Evolutionary conservation across 306 rosid species (phyloP).

Genomic region (Canavalia gladiata): DNA sequence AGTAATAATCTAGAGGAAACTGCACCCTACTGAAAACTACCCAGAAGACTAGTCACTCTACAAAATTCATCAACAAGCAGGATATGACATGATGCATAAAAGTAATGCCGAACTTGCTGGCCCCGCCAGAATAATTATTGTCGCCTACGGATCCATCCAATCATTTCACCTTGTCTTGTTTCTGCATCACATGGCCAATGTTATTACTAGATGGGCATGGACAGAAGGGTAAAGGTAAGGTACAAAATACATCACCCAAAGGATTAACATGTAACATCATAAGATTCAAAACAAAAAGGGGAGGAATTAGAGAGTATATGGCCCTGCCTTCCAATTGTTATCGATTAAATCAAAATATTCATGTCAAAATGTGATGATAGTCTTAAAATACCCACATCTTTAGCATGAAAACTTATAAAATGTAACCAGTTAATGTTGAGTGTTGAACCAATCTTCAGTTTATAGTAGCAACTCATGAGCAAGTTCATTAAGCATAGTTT

Average conservation of each 20-base stretch:
- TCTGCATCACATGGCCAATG: conserved; percentile 63
- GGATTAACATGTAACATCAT: background rate
- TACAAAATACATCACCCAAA: background rate
- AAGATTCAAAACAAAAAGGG: too few species aligned
- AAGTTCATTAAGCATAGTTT: background rate
- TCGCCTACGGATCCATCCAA: conserved; percentile 55
- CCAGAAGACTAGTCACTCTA: conserved; percentile 31
- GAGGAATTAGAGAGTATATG: too few species aligned
- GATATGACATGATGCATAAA: conserved; percentile 33
- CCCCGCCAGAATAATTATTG: conserved; percentile 51
- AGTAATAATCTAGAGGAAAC: conserved; percentile 26
- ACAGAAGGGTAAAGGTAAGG: background rate
- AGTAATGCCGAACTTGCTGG: conserved; percentile 32
- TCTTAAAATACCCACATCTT: too few species aligned
- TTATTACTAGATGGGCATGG: conserved; percentile 9
- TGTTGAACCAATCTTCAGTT: too few species aligned
- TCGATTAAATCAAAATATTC: too few species aligned
- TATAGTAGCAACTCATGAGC: background rate
- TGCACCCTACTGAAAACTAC: conserved; percentile 8
- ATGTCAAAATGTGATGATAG: too few species aligned
- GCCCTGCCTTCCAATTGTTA: too few species aligned
- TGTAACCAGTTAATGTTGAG: too few species aligned
- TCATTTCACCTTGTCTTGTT: conserved; percentile 53
- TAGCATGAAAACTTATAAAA: too few species aligned
- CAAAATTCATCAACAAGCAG: conserved; percentile 47